These are phyloP conservation scores for Plantago major DNA, from an alignment of 257 asterid genomes.

Conservation along the genomic window DNA sequence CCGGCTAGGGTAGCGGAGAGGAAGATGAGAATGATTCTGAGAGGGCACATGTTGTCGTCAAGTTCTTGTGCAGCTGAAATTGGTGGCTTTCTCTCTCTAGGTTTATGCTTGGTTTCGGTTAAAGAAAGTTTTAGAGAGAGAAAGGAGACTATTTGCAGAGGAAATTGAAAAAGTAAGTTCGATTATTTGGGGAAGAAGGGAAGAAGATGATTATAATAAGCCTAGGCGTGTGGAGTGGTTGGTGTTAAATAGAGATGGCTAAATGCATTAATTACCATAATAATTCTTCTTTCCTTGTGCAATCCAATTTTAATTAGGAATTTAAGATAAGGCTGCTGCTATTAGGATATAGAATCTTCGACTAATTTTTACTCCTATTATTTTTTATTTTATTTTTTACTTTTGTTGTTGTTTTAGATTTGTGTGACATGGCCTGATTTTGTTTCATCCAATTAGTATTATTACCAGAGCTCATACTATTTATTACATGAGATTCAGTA, in stretches of 20 bases:
- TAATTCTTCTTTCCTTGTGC: not conserved
- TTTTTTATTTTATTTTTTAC: too few relatives aligned
- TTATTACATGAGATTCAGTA: too few relatives aligned
- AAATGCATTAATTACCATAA: not conserved
- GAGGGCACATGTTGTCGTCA: constrained; percentile 38
- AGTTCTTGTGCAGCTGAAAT: constrained; percentile 4
- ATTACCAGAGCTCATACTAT: too few relatives aligned
- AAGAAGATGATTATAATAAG: not conserved
- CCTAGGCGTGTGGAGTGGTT: not conserved
- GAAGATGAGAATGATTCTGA: constrained; percentile 43
- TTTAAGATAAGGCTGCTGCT: too few relatives aligned
- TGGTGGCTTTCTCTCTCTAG: constrained; percentile 13
- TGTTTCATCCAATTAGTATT: too few relatives aligned
- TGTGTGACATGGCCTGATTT: too few relatives aligned
- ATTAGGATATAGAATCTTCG: too few relatives aligned
- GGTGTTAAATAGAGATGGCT: not conserved
- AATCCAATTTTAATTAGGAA: not conserved
- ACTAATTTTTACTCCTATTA: too few relatives aligned
- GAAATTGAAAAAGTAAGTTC: not conserved
- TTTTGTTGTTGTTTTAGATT: too few relatives aligned
- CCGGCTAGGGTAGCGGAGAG: constrained; percentile 58
- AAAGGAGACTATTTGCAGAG: not conserved
- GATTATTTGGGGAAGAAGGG: not conserved
- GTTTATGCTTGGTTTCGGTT: not conserved
- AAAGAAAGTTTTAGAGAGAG: constrained; percentile 25